A percentile compares a stretch with the other conserved stretches of the same genome.
These are phyloP conservation scores for Kwoniella sp. DNA, from an alignment of 768 basidiomycete species.

Conservation along the genomic window DNA sequence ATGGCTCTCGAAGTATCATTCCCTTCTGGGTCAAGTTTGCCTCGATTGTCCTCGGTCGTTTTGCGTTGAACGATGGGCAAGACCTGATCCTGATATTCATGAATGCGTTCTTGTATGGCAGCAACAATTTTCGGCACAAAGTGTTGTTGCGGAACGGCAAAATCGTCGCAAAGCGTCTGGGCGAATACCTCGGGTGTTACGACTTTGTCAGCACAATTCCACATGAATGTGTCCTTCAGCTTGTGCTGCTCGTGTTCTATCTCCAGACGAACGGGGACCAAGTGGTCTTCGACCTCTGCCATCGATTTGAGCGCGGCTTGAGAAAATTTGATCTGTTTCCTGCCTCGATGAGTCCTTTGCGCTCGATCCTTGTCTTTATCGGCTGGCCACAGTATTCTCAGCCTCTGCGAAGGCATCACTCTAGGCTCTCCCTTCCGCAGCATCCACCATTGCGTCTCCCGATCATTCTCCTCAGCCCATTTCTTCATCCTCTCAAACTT, in stretches of 20 bases:
- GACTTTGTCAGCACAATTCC: constrained; percentile 90
- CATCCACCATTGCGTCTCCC: constrained; percentile 58
- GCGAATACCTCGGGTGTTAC: constrained; percentile 90
- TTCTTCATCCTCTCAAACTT: constrained; percentile 60
- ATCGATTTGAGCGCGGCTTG: constrained; percentile 55
- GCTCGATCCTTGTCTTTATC: constrained; percentile 58
- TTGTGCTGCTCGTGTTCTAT: constrained; percentile 92
- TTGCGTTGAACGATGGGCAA: constrained; percentile 34
- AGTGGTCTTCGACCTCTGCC: constrained; percentile 64
- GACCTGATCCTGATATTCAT: constrained; percentile 59
- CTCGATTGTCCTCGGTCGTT: constrained; percentile 58
- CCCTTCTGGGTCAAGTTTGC: constrained; percentile 77
- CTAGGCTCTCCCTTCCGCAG: constrained; percentile 54
- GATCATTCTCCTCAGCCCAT: constrained; percentile 71
- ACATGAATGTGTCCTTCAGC: constrained; percentile 94
- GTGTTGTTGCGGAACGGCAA: constrained; percentile 67
- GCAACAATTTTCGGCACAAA: constrained; percentile 70
- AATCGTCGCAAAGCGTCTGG: constrained; percentile 87
- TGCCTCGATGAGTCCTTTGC: constrained; percentile 60
- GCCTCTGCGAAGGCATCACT: constrained; percentile 56
- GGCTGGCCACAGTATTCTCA: constrained; percentile 65
- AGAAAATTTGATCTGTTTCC: constrained; percentile 65
- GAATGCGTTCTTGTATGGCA: constrained; percentile 75
- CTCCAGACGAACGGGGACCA: constrained; percentile 94
- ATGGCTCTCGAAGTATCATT: constrained; percentile 60